phyloP scores from a whole-genome alignment of 306 rosid species.

The Dalbergia oliveri region DNA sequence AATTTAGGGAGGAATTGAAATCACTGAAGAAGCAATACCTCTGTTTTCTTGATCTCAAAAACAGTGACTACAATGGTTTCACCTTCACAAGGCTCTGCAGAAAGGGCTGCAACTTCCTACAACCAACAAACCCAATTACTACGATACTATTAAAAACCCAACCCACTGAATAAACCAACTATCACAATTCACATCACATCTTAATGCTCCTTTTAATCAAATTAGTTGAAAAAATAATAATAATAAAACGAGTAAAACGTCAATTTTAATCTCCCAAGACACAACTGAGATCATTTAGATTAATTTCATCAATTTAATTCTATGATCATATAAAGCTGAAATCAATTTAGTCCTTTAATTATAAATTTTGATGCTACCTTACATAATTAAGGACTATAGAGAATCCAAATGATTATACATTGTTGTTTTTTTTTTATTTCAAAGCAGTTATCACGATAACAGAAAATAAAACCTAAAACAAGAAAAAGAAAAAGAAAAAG shows the following conservation, averaged over 20 bases:
- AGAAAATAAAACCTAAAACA: no score
- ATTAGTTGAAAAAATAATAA: neutral
- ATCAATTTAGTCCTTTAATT: neutral
- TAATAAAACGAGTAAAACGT: neutral
- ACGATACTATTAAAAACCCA: neutral
- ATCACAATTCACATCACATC: neutral
- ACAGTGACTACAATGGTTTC: slow-evolving; percentile 69
- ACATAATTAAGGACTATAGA: neutral
- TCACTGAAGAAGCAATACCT: slow-evolving; percentile 54
- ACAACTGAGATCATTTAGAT: neutral
- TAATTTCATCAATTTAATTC: neutral
- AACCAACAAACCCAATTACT: slow-evolving; percentile 10
- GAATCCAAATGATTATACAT: neutral
- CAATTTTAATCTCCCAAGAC: neutral
- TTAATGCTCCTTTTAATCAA: neutral
- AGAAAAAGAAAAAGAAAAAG: neutral
- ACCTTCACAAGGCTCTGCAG: slow-evolving; percentile 82
- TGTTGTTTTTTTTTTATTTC: no score
- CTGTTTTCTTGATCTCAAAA: slow-evolving; percentile 78
- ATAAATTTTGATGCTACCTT: no score
- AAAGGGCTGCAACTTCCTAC: slow-evolving; percentile 82
- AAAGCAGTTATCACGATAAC: neutral
- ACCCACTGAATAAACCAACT: neutral
- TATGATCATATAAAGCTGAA: no score
- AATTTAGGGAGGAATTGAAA: neutral